Evolutionary conservation across 805 yeast species (phyloP).

Genomic region (Brettanomyces bruxellensis): DNA sequence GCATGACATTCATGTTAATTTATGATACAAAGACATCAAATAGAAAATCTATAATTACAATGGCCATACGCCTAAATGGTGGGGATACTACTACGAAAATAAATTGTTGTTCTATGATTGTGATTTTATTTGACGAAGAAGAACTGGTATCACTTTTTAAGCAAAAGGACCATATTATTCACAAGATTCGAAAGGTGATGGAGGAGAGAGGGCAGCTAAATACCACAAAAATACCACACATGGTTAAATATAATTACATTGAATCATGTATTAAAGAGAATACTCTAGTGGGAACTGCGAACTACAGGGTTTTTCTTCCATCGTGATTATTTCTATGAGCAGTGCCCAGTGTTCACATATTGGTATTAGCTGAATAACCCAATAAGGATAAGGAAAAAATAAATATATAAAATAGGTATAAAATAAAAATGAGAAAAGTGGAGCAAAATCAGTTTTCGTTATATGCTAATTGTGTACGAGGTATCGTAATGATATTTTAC

Average conservation of each 20-base stretch:
- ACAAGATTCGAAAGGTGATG: background rate
- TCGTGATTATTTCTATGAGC: too few relatives aligned
- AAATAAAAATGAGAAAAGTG: too few relatives aligned
- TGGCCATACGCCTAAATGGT: constrained; percentile 21
- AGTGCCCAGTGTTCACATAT: too few relatives aligned
- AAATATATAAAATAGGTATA: too few relatives aligned
- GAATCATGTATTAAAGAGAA: constrained; percentile 4
- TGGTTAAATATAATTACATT: constrained; percentile 2
- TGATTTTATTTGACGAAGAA: constrained; percentile 17
- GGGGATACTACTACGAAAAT: constrained; percentile 29
- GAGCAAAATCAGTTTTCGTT: too few relatives aligned
- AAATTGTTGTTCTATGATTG: constrained; percentile 29
- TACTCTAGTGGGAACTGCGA: constrained; percentile 2
- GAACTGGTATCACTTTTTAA: constrained; percentile 1
- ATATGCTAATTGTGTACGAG: too few relatives aligned
- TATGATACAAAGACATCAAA: background rate
- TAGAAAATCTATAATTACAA: constrained; percentile 1
- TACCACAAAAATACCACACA: constrained; percentile 1
- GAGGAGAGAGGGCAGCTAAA: constrained; percentile 3
- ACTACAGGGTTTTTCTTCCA: background rate
- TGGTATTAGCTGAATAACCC: too few relatives aligned
- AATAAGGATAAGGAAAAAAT: too few relatives aligned
- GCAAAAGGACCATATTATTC: background rate
- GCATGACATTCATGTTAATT: constrained; percentile 2
- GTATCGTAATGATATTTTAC: too few relatives aligned